Evolutionary conservation across 1,139 yeast genomes (phyloP), one percentile per base, ranked within the genome.

Genomic region (Spathaspora sp.): DNA sequence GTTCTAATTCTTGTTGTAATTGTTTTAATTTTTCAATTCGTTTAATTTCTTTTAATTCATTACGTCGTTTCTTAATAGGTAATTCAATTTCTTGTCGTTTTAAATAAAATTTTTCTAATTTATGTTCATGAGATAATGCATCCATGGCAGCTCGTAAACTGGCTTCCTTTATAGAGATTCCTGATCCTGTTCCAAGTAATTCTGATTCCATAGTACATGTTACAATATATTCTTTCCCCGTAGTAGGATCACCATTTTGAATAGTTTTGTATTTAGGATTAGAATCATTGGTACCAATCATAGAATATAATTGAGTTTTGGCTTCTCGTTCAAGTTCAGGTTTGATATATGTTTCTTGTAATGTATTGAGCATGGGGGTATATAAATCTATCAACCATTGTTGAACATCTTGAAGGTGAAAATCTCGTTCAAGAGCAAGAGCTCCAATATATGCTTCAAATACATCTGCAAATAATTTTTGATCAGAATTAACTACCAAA

Each of bases 381-480:
- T 82, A 76, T 27, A 89, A 67, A 43, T 71, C 63, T 4, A 65
- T 61, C 15, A 89, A 61, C 96, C 96, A 90, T 8, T 68, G 61
- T 47, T 76, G 72, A 5, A 87, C 80, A 18, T 67, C 72, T 1
- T 66, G 67, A 31, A 76, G 67, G 41, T 68, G 65, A 39, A 79
- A 76, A 4, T 73, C 68, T 47, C 73, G 67, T 53, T 88, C 95
- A 39, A 83, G 72, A 9, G 82, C 80, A 38, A 91, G 65, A 0
- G 95, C 98, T 4, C 96, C 98, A 37, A 91, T 76, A 58, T 90
- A 91, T 0, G 97, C 97, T 65, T 91, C 97, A 63, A 91, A 88
- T 1, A 86, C 78, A 67, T 88, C 95, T 0, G 95, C 91, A 56
- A 74, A 72, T 3, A 82, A 70, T 58, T 86, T 87, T 51, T 70